phyloP scores from a whole-genome alignment of 139 green algal genomes.

The Trebouxia sp. region DNA sequence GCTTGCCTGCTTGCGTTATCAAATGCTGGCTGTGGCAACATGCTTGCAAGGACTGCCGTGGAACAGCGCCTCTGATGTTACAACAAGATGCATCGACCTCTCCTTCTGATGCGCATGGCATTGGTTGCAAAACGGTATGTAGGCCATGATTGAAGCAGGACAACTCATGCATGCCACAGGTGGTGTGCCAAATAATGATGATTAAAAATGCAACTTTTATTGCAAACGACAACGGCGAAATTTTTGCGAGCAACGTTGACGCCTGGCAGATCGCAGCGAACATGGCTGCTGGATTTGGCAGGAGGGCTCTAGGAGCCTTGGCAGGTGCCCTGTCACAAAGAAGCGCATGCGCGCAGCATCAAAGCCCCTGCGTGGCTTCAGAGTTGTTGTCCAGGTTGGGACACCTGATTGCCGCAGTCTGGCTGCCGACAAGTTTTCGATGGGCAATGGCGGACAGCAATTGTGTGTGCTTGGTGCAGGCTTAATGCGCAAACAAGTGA shows the following conservation, averaged over 20 bases:
- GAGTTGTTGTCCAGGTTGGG: slow-evolving; percentile 2
- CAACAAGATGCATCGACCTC: too few relatives aligned
- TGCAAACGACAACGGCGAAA: too few relatives aligned
- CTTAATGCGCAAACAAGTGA: not conserved
- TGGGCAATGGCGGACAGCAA: not conserved
- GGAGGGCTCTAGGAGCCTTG: not conserved
- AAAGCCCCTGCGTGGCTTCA: not conserved
- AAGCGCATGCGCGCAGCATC: not conserved
- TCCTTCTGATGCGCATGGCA: too few relatives aligned
- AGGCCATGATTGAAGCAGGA: too few relatives aligned
- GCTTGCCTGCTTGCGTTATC: too few relatives aligned
- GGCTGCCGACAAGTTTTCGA: not conserved
- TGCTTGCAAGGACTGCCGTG: too few relatives aligned
- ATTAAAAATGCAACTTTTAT: too few relatives aligned
- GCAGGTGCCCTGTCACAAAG: not conserved
- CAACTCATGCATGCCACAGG: too few relatives aligned
- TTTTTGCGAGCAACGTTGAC: not conserved
- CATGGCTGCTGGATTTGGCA: slow-evolving; percentile 16
- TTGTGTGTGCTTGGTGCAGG: not conserved
- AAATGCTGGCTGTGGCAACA: too few relatives aligned
- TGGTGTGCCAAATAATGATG: too few relatives aligned
- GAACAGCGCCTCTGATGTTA: too few relatives aligned
- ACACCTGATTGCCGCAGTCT: not conserved
- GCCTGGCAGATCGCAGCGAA: not conserved
- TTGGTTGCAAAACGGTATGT: too few relatives aligned